Conservation (phyloP, 2,329 filamentous ascomycete species). For the Fusarium falciforme region DNA sequence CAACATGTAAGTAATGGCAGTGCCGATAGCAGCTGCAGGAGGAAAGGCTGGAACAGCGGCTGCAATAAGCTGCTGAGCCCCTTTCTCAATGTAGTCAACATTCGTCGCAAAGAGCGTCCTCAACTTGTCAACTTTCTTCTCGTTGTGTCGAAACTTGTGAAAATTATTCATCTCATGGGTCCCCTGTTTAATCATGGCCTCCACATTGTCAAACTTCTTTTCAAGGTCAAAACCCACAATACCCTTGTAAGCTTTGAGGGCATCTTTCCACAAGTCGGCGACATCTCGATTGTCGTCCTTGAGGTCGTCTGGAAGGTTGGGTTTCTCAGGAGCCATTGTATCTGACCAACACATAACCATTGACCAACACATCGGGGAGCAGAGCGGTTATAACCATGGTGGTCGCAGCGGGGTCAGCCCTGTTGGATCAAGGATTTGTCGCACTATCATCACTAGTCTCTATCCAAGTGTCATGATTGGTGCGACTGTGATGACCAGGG, state of each 20-base stretch:
- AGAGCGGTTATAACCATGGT: background rate
- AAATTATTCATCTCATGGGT: constrained; percentile 46
- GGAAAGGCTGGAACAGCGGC: constrained; percentile 48
- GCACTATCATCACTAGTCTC: background rate
- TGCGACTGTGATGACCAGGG: background rate
- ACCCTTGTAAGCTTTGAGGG: constrained; percentile 46
- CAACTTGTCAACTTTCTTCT: constrained; percentile 48
- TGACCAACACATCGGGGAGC: background rate
- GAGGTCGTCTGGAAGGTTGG: constrained; percentile 26
- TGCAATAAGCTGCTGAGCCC: constrained; percentile 44
- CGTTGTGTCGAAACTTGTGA: constrained; percentile 47
- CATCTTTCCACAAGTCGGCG: constrained; percentile 47
- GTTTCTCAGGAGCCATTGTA: background rate
- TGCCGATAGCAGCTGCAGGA: constrained; percentile 48
- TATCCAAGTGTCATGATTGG: background rate
- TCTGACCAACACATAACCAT: background rate
- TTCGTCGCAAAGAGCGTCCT: constrained; percentile 44
- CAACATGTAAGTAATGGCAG: constrained; percentile 48
- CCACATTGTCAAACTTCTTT: constrained; percentile 42
- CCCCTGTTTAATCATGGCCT: constrained; percentile 41
- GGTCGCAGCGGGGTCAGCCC: background rate
- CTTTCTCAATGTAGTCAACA: constrained; percentile 45
- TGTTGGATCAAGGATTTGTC: background rate
- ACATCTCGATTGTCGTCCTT: constrained; percentile 45
- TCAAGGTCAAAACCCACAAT: constrained; percentile 48